Base-by-base conservation (phyloP, 2,329 filamentous ascomycete genomes). In the Cercospora berteroae region DNA sequence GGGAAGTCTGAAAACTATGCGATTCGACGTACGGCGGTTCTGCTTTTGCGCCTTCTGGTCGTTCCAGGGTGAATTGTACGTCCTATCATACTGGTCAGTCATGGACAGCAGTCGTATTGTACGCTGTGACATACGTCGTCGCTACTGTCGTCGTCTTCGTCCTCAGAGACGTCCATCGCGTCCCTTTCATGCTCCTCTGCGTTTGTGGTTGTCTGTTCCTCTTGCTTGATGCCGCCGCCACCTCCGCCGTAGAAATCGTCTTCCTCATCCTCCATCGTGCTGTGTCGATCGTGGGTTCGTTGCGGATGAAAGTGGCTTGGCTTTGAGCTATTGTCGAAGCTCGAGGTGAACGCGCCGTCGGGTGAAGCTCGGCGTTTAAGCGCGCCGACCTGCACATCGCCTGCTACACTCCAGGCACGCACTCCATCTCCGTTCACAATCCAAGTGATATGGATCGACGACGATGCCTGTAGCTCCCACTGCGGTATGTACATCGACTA, bases 11-110 rank as follows among this genome's bases (percentile, higher is more conserved):
- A 13, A 44, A 13, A 55, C 39, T 10, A 44, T 50, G 27, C 6
- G 36, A 13, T n/a, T 58, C 18, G 33, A 68, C 70, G 16, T 67
- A 72, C 70, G 71, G 69, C 36, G 72, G 71, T 44, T 75, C 69
- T 56, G 70, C 64, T 63, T 73, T 73, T 16, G 74, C 70, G 36
- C 77, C 78, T 44, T 80, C 77, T 65, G 82, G 78, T 33, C 80
- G 80, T 71, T 85, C 83, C 52, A 83, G 81, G 63, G 84, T 85
- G 71, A 86, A 84, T 65, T 85, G 83, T 62, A 86, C 80, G 69
- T 85, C 83, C 82, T 85, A 69, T 18, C 31, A 7, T 62, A 5
- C 6, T 42, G 18, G 55, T 27, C 25, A 65, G 70, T 64, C 66
- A 63, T 57, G 60, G 55, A 7, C 23, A 20, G 58, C 13, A 20